A percentile compares a stretch with the other conserved stretches of the same genome.
Evolutionary conservation across 805 yeast species (phyloP).

Genomic region (Candida wancherniae): DNA sequence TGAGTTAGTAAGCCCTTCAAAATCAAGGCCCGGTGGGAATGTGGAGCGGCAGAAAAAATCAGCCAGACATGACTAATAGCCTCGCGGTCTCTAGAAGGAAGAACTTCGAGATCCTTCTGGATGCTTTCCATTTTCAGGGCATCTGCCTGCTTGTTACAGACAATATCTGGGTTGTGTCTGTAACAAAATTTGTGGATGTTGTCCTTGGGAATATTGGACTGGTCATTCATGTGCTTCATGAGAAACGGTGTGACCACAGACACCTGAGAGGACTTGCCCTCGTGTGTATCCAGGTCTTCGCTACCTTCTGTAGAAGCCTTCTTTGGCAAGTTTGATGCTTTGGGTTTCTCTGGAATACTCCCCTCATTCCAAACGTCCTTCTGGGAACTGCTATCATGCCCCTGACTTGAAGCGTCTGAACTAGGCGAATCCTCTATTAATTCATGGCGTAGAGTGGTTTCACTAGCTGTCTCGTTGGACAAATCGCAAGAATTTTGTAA

Average conservation of each 20-base stretch:
- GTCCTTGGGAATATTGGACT: conserved; percentile 40
- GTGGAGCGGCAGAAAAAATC: conserved; percentile 70
- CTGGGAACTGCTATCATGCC: neutral
- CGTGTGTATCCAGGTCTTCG: too few relatives aligned
- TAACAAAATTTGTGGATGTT: conserved; percentile 74
- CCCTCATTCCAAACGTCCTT: conserved; percentile 1
- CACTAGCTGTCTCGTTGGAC: too few relatives aligned
- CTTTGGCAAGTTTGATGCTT: too few relatives aligned
- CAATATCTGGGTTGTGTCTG: conserved; percentile 86
- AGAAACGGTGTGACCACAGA: conserved; percentile 39
- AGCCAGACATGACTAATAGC: conserved; percentile 83
- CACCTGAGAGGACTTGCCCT: conserved; percentile 15
- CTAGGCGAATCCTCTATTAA: too few relatives aligned
- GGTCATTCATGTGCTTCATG: conserved; percentile 39
- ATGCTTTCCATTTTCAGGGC: conserved; percentile 58
- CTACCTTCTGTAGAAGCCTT: too few relatives aligned
- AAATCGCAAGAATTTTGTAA: too few relatives aligned
- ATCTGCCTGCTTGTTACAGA: conserved; percentile 66
- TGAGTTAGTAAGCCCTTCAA: conserved; percentile 80
- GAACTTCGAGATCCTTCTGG: conserved; percentile 50
- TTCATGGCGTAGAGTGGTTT: too few relatives aligned
- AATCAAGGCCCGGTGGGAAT: conserved; percentile 62
- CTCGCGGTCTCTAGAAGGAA: conserved; percentile 68
- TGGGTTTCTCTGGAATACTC: too few relatives aligned
- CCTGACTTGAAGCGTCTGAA: too few relatives aligned